phyloP scores from a whole-genome alignment of 2,329 filamentous ascomycete genomes.

The Fusarium devonianum region DNA sequence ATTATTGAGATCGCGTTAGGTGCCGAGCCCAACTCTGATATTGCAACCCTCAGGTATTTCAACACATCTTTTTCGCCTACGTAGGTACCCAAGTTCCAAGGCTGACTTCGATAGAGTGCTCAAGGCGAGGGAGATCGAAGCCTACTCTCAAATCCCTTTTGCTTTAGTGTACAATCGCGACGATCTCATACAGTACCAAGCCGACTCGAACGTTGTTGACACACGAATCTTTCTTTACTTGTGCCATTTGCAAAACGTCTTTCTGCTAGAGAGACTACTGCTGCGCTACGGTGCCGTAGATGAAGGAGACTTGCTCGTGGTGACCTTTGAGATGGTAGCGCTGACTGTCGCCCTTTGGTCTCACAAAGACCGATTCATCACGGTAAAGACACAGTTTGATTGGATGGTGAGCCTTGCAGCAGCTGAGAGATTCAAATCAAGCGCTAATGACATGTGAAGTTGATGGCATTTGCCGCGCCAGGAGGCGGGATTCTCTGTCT shows the following conservation, averaged over 20 bases:
- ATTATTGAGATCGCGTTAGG: slow-evolving; percentile 42
- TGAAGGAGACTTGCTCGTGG: slow-evolving; percentile 12
- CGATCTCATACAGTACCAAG: not conserved
- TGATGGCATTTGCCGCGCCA: slow-evolving; percentile 59
- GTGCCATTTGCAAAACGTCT: slow-evolving; percentile 13
- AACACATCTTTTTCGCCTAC: not conserved
- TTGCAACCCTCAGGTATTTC: slow-evolving; percentile 11
- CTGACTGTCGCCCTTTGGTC: slow-evolving; percentile 16
- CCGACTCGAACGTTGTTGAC: not conserved
- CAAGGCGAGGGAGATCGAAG: slow-evolving; percentile 6
- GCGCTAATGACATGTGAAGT: slow-evolving; percentile 53
- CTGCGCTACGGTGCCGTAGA: slow-evolving; percentile 9
- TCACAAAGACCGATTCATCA: slow-evolving; percentile 18
- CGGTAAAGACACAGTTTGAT: slow-evolving; percentile 11
- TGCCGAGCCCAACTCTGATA: not conserved
- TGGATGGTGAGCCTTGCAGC: slow-evolving; percentile 31
- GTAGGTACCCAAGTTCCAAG: not conserved
- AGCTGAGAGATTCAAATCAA: slow-evolving; percentile 53
- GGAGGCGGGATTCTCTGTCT: slow-evolving; percentile 57
- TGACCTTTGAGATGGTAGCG: slow-evolving; percentile 14
- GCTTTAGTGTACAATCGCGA: slow-evolving; percentile 3
- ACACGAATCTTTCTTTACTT: slow-evolving; percentile 10
- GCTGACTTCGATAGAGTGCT: slow-evolving; percentile 6
- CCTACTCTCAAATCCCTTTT: slow-evolving; percentile 4
- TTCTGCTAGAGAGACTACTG: slow-evolving; percentile 17